phyloP scores from a whole-genome alignment of 257 asterid genomes.

The Solanum commersonii region DNA sequence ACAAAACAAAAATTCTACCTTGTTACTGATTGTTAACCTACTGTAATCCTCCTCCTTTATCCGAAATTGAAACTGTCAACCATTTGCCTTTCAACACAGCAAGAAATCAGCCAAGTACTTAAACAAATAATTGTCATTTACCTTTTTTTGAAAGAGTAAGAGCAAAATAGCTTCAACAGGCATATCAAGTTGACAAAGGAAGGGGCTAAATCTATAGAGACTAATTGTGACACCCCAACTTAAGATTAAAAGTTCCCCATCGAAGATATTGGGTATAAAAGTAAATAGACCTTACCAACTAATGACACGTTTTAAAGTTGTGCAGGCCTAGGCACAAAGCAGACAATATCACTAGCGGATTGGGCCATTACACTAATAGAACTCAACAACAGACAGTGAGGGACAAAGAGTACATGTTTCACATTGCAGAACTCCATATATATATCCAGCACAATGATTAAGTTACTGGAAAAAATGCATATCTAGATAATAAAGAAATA shows the following conservation, averaged over 20 bases:
- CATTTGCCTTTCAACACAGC: neutral
- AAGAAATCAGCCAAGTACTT: neutral
- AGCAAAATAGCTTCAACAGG: neutral
- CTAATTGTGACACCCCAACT: neutral
- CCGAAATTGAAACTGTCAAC: neutral
- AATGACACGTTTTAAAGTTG: neutral
- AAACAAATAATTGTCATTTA: neutral
- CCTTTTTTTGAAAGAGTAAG: neutral
- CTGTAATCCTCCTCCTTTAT: neutral
- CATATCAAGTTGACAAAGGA: neutral
- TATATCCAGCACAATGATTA: neutral
- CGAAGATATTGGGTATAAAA: neutral
- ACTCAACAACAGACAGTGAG: neutral
- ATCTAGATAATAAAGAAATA: neutral
- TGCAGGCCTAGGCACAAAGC: neutral
- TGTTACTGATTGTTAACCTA: neutral
- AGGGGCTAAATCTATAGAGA: neutral
- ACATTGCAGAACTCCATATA: neutral
- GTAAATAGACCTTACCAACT: neutral
- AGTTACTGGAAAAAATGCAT: neutral
- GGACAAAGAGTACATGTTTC: neutral
- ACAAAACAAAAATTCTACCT: neutral
- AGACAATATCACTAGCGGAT: neutral
- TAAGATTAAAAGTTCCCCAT: neutral
- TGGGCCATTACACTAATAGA: neutral